These are phyloP conservation scores for Passalora sequoiae DNA, from an alignment of 2,329 filamentous ascomycete species.

Conservation along the genomic window DNA sequence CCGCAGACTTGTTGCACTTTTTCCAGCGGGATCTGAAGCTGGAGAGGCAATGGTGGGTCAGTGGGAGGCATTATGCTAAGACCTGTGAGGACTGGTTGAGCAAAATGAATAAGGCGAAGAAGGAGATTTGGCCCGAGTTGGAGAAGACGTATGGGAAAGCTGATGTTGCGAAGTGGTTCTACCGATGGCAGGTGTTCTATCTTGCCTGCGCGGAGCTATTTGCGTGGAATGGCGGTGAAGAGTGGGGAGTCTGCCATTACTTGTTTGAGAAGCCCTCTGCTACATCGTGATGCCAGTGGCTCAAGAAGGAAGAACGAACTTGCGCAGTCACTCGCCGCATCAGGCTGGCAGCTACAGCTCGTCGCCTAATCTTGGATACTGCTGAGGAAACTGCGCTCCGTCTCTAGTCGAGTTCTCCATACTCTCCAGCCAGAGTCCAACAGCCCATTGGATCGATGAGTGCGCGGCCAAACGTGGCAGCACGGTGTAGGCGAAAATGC, in stretches of 20 bases:
- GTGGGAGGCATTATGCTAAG: slow-evolving; percentile 61
- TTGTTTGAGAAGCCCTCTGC: slow-evolving; percentile 60
- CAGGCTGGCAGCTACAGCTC: too few relatives aligned
- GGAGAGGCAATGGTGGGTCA: slow-evolving; percentile 65
- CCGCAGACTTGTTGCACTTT: slow-evolving; percentile 60
- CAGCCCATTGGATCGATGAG: background rate
- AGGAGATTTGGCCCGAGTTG: slow-evolving; percentile 59
- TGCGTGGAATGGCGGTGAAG: slow-evolving; percentile 59
- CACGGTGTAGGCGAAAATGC: slow-evolving; percentile 3
- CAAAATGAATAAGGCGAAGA: slow-evolving; percentile 56
- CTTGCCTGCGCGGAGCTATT: slow-evolving; percentile 67
- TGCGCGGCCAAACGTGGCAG: background rate
- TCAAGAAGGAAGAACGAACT: background rate
- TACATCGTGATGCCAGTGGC: too few relatives aligned
- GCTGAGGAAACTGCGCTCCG: background rate
- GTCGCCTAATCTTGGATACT: background rate
- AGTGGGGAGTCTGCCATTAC: slow-evolving; percentile 63
- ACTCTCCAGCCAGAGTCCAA: background rate
- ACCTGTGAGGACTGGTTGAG: slow-evolving; percentile 66
- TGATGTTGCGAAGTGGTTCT: slow-evolving; percentile 58
- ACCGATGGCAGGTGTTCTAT: slow-evolving; percentile 68
- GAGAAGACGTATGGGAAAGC: slow-evolving; percentile 61
- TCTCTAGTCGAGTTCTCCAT: background rate
- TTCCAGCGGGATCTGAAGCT: slow-evolving; percentile 60
- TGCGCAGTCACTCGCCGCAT: too few relatives aligned